Percentiles rank a stretch among this genome's conserved stretches.
Evolutionary conservation across 2,329 filamentous ascomycete species (phyloP).

Genomic region (Huntiella omanensis): DNA sequence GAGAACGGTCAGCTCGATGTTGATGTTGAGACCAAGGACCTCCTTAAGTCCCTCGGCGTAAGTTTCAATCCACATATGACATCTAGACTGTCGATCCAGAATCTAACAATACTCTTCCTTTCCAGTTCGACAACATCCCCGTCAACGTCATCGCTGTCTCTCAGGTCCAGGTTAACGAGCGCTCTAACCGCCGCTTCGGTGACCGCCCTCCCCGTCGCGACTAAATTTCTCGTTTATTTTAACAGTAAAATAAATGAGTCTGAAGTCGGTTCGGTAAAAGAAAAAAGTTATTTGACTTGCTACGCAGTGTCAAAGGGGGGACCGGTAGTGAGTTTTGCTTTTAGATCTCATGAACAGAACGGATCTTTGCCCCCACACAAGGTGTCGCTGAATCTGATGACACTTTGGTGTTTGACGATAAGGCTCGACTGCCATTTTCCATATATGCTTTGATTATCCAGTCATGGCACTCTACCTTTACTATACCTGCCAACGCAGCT

Average conservation of each 20-base stretch:
- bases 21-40: slow-evolving; percentile 94
- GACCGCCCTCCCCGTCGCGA: slow-evolving; percentile 35
- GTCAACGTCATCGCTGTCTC: slow-evolving; percentile 86
- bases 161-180: slow-evolving; percentile 74
- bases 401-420: slow-evolving; percentile 33
- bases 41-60: slow-evolving; percentile 97
- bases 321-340: slow-evolving; percentile 32
- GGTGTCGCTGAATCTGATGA: slow-evolving; percentile 76
- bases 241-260: slow-evolving; percentile 15
- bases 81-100: neutral
- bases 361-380: slow-evolving; percentile 43
- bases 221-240: slow-evolving; percentile 17
- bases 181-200: slow-evolving; percentile 55
- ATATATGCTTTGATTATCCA: neutral
- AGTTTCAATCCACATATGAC: slow-evolving; percentile 24
- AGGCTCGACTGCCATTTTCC: slow-evolving; percentile 80
- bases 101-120: slow-evolving; percentile 14
- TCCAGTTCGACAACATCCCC: slow-evolving; percentile 87
- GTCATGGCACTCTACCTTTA: slow-evolving; percentile 2
- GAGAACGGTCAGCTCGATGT: slow-evolving; percentile 89
- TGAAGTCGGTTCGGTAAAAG: slow-evolving; percentile 7
- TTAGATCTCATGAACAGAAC: slow-evolving; percentile 37
- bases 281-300: slow-evolving; percentile 19
- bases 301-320: slow-evolving; percentile 35
- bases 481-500: neutral